These are phyloP conservation scores for Malassezia slooffiae DNA, from an alignment of 1,284 basidiomycete species.

Conservation along the genomic window DNA sequence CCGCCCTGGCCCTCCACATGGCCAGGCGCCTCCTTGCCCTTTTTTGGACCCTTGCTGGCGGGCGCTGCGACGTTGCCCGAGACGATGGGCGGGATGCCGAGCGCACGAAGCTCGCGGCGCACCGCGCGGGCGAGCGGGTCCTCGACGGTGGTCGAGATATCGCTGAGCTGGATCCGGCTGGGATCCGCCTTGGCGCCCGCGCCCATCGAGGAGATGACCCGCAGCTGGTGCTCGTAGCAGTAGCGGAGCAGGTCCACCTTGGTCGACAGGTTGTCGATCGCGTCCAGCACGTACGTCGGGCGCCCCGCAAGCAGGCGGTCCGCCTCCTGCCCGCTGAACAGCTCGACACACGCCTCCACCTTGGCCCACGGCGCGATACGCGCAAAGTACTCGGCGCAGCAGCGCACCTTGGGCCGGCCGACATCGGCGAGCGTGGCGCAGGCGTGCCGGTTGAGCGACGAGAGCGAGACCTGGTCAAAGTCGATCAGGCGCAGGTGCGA, in stretches of 20 bases:
- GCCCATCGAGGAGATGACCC: constrained; percentile 81
- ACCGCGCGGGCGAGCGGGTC: constrained; percentile 89
- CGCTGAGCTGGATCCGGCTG: constrained; percentile 82
- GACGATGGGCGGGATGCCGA: constrained; percentile 33
- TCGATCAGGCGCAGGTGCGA: constrained; percentile 40
- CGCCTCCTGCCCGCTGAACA: constrained; percentile 20
- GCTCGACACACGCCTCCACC: constrained; percentile 51
- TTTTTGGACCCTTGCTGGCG: constrained; percentile 1
- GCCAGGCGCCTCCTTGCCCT: too few relatives aligned
- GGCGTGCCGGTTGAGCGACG: constrained; percentile 60
- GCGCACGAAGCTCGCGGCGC: constrained; percentile 60
- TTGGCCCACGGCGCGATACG: constrained; percentile 59
- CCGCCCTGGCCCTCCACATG: constrained; percentile 10
- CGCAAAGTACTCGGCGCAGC: constrained; percentile 61
- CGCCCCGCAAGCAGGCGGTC: constrained; percentile 22
- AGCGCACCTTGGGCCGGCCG: constrained; percentile 82
- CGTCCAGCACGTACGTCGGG: constrained; percentile 41
- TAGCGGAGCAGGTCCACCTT: constrained; percentile 52
- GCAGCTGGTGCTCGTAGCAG: constrained; percentile 35
- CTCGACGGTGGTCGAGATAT: constrained; percentile 84
- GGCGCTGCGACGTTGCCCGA: constrained; percentile 25
- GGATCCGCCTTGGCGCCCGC: constrained; percentile 94
- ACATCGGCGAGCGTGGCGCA: constrained; percentile 84
- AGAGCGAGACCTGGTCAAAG: constrained; percentile 49
- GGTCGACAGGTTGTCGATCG: constrained; percentile 90